These are phyloP conservation scores for Russula earlei DNA, from an alignment of 768 basidiomycete genomes.

Conservation along the genomic window DNA sequence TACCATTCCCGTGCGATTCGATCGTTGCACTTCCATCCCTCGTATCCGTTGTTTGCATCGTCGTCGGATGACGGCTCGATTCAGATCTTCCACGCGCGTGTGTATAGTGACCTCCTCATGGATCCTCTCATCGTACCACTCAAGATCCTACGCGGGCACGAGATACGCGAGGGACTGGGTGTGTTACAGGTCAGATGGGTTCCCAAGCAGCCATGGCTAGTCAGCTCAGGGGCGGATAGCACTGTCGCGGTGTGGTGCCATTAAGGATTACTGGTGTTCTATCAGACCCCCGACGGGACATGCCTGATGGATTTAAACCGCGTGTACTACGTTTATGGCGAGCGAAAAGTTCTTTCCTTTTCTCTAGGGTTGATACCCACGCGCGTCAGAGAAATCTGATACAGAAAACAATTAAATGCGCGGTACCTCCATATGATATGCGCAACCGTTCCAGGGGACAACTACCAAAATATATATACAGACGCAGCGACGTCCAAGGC, in stretches of 20 bases:
- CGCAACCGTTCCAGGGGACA: neutral
- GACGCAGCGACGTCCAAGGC: neutral
- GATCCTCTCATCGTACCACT: conserved; percentile 96
- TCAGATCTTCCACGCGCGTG: conserved; percentile 92
- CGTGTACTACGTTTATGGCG: neutral
- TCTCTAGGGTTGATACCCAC: conserved; percentile 31
- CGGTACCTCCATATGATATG: conserved; percentile 3
- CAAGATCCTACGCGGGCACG: conserved; percentile 92
- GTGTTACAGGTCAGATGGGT: conserved; percentile 90
- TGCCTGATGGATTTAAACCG: neutral
- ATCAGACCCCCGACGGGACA: neutral
- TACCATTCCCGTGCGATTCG: conserved; percentile 94
- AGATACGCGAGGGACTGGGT: conserved; percentile 75
- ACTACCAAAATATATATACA: neutral
- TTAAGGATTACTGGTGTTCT: conserved; percentile 26
- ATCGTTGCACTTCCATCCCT: conserved; percentile 86
- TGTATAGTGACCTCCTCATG: conserved; percentile 92
- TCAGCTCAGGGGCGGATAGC: conserved; percentile 91
- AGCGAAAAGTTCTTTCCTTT: neutral
- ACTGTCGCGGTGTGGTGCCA: conserved; percentile 82
- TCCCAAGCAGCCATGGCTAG: conserved; percentile 81
- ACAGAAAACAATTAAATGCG: neutral
- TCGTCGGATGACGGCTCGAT: conserved; percentile 96
- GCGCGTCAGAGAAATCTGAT: conserved; percentile 8
- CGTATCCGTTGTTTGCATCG: conserved; percentile 92